Evolutionary conservation across 768 basidiomycete genomes (phyloP), one percentile per base, ranked within the genome.

Genomic region (Termitomyces heimii): DNA sequence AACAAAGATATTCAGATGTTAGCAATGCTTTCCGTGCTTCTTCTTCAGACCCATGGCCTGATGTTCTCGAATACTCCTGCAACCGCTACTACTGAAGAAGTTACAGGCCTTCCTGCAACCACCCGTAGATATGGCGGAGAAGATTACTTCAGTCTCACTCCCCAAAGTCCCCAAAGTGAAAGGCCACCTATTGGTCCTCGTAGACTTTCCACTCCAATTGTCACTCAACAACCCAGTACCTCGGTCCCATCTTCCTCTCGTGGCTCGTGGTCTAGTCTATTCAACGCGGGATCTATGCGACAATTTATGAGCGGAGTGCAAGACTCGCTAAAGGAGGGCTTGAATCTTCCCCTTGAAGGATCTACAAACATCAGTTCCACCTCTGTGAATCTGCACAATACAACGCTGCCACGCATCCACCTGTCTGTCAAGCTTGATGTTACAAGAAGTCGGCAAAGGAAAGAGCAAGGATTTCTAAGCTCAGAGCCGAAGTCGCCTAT

Each of bases 201-300:
- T 18, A 70, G 28, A 52, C 18, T 79, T 0, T 79, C 83, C 1
- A 71, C 77, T 5, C 77, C 77, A 1, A 63, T 76, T 20, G 73
- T 68, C 10, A 67, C 68, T 26, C 58, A 62, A 42, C 62, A 62
- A 32, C 51, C 73, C 4, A 66, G 77, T 2, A 69, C 78, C 0
- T 75, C 79, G 0, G 63, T 81, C 40, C 72, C 78, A 45, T 73
- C 82, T 0, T 84, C 88, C 3, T 90, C 90, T 2, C 78, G 84
- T 44, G 88, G 84, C 9, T 90, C 91, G 0, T 92, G 91, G 91
- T 87, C 89, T 0, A 91, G 84, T 63, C 65, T 92, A 12, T 88
- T 90, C 67, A 86, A 83, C 58, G 73, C 87, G 0, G 82, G 81
- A 18, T 80, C 76, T 43, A 75, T 91, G 70, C 77, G 86, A 28